Conservation (phyloP, 108 stramenopile genomes). For the Fragilaria crotonensis region DNA sequence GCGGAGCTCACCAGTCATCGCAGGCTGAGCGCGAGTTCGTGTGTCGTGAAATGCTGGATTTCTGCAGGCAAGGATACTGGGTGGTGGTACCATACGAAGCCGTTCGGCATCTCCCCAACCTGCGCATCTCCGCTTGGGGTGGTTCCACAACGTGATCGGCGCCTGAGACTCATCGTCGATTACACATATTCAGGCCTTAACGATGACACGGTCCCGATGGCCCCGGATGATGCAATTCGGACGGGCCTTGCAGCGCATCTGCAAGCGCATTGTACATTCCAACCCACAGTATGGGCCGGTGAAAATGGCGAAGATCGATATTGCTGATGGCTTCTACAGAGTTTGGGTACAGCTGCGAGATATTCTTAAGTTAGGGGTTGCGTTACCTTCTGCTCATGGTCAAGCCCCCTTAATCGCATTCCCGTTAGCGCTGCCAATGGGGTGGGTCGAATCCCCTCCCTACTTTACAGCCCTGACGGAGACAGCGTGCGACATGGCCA, state of each 20-base stretch:
- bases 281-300: constrained; percentile 7
- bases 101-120: constrained; percentile 2
- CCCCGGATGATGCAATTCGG: constrained; percentile 11
- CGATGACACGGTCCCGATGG: constrained; percentile 1
- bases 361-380: neutral
- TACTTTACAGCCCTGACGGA: no score
- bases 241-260: no score
- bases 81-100: constrained; percentile 13
- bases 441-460: no score
- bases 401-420: constrained; percentile 1
- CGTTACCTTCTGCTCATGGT: constrained; percentile 2
- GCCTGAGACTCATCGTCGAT: no score
- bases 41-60: neutral
- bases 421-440: no score
- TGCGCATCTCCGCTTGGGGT: constrained; percentile 19
- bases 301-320: constrained; percentile 11
- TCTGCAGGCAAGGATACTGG: constrained; percentile 17
- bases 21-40: neutral
- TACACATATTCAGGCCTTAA: no score
- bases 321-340: constrained; percentile 17
- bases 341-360: neutral
- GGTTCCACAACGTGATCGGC: constrained; percentile 12
- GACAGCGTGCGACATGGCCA: no score
- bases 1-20: constrained; percentile 18
- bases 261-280: no score